Percentiles rank a stretch among this genome's conserved stretches.
Conservation (phyloP, 2,329 filamentous ascomycete genomes). For the Ascochyta clinopodiicola region DNA sequence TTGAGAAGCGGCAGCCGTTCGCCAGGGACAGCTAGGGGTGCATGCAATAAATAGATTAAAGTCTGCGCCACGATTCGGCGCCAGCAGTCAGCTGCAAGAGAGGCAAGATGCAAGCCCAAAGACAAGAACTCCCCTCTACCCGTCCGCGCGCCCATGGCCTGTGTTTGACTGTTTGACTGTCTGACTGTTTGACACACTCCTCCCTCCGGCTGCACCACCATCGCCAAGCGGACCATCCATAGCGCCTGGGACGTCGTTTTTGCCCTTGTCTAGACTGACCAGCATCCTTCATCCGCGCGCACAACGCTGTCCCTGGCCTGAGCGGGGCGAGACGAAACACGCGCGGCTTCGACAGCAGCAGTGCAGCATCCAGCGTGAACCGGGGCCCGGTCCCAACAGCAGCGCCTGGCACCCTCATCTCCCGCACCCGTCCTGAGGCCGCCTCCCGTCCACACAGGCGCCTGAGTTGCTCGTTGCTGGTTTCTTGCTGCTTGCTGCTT, state of each 20-base stretch:
- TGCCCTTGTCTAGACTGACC: conserved; percentile 5
- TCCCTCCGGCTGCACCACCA: conserved; percentile 14
- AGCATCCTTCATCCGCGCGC: conserved; percentile 11
- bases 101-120: conserved; percentile 2
- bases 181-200: no score
- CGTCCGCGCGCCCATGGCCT: conserved; percentile 14
- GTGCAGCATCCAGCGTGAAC: neutral
- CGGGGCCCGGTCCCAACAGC: conserved; percentile 16
- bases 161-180: conserved; percentile 1
- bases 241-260: conserved; percentile 1
- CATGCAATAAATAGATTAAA: conserved; percentile 19
- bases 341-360: conserved; percentile 15
- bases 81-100: conserved; percentile 20
- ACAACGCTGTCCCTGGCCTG: conserved; percentile 10
- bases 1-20: conserved; percentile 13
- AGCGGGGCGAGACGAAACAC: conserved; percentile 20
- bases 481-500: no score
- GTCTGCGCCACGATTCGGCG: conserved; percentile 18
- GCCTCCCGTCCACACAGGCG: conserved; percentile 13
- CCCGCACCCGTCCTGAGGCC: conserved; percentile 13
- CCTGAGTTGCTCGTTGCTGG: neutral
- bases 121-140: conserved; percentile 12
- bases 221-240: conserved; percentile 7
- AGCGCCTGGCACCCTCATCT: conserved; percentile 17
- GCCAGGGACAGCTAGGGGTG: conserved; percentile 11